Conservation (phyloP, 345 rosid species). For the Eucalyptus caleyi region DNA sequence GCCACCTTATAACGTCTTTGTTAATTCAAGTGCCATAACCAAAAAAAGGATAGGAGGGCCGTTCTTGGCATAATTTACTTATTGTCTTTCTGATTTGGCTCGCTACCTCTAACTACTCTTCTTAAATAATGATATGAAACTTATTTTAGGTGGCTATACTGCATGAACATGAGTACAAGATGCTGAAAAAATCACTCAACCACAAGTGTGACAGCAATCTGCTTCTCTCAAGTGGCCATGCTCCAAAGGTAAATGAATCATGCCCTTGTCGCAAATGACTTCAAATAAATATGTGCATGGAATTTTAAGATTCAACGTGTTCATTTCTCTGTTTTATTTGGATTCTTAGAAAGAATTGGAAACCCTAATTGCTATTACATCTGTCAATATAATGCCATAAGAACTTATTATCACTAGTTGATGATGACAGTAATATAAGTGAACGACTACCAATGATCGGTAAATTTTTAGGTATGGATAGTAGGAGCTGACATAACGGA, state of each 20-base stretch:
- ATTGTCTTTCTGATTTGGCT: not conserved
- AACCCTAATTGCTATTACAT: not conserved
- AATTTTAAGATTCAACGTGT: not conserved
- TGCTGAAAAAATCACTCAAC: slow-evolving; percentile 14
- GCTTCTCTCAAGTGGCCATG: slow-evolving; percentile 9
- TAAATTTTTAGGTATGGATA: slow-evolving; percentile 34
- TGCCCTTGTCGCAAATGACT: not conserved
- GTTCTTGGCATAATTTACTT: not conserved
- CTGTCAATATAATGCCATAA: not conserved
- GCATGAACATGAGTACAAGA: slow-evolving; percentile 20
- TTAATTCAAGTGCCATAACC: not conserved
- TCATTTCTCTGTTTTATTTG: not conserved
- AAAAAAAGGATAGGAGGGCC: not conserved
- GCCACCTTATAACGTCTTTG: not conserved
- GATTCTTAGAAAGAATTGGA: not conserved
- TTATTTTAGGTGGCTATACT: slow-evolving; percentile 23
- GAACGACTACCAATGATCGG: not conserved
- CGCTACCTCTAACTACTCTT: not conserved
- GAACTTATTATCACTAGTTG: not conserved
- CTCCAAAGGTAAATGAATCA: slow-evolving; percentile 19
- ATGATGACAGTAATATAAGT: not conserved
- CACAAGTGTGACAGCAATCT: slow-evolving; percentile 4
- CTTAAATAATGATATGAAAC: not conserved
- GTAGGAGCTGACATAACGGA: slow-evolving; percentile 37
- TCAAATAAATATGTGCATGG: not conserved